Base-by-base conservation (phyloP, 768 basidiomycete species). In the Clitopilus hobsonii region DNA sequence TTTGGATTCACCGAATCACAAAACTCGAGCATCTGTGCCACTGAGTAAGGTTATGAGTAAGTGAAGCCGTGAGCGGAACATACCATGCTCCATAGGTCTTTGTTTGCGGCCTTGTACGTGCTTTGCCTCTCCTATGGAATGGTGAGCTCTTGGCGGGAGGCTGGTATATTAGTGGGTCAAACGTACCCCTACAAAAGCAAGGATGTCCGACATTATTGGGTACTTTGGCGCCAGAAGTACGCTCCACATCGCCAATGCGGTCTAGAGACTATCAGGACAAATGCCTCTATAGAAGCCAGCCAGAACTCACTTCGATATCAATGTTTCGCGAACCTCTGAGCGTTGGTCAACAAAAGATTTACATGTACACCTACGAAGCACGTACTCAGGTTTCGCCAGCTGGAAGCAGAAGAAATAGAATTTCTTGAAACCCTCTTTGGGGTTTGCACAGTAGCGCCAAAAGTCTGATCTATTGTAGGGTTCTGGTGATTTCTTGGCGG, bases 81-180 rank as follows among this genome's bases (percentile, higher is more conserved):
- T 56, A 88, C 90, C 91, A 93, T 93, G 54, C 69, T 80, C 91
- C 91, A 94, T 7, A 92, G 70, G 69, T 94, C 91, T 63, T 89
- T 89, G 68, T 91, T 93, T 13, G 85, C 82, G 0, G 85, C 88
- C 63, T 86, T 91, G 70, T 89, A 91, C 3, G 72, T 77, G 6
- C 23, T 22, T 28, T 78, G 80, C 56, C 81, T 74, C 58, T 80
- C 74, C 73, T 79, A 28, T 25, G 53, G 38, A 16, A n/a, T 71
- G 71, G 76, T 20, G 10, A 27, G 49, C 26, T 41, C 18, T n/a
- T n/a, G n/a, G n/a, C n/a, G n/a, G n/a, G n/a, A n/a, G n/a, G n/a
- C n/a, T n/a, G n/a, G n/a, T n/a, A n/a, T n/a, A n/a, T n/a, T n/a
- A n/a, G n/a, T n/a, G n/a, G n/a, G n/a, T n/a, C 38, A 53, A 2